These are phyloP conservation scores for Grosmannia clavigera DNA, from an alignment of 2,329 filamentous ascomycete species.

Conservation along the genomic window DNA sequence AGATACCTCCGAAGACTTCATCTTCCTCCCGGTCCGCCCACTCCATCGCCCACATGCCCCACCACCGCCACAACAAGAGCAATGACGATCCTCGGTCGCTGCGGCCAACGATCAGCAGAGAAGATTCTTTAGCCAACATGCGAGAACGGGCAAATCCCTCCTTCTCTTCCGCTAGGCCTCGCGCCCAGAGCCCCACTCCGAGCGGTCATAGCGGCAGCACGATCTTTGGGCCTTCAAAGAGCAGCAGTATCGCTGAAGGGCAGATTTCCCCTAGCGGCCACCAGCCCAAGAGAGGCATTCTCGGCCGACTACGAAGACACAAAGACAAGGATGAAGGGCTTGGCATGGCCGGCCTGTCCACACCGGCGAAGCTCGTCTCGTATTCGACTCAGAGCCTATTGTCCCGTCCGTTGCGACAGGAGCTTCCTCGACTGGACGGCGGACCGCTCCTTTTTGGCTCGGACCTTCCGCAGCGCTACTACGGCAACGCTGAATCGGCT, in stretches of 20 bases:
- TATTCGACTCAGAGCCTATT: conserved; percentile 41
- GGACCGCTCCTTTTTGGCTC: conserved; percentile 10
- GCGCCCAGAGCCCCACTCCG: conserved; percentile 72
- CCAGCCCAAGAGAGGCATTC: conserved; percentile 31
- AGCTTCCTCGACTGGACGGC: conserved; percentile 27
- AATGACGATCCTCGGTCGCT: conserved; percentile 53
- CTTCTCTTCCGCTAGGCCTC: conserved; percentile 32
- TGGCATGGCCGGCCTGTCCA: conserved; percentile 5
- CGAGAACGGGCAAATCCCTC: conserved; percentile 34
- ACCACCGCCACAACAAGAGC: conserved; percentile 54
- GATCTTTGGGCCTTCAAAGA: conserved; percentile 25
- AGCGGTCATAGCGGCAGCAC: conserved; percentile 47
- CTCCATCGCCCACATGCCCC: conserved; percentile 51
- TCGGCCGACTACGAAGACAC: conserved; percentile 39
- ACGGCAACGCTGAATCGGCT: conserved; percentile 19
- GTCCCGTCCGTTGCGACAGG: conserved; percentile 34
- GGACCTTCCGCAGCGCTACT: conserved; percentile 16
- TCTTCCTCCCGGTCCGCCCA: conserved; percentile 49
- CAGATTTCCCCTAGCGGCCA: conserved; percentile 47
- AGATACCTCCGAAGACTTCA: conserved; percentile 45
- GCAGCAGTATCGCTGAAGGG: conserved; percentile 35
- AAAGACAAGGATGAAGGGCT: conserved; percentile 37
- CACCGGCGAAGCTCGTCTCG: conserved; percentile 35
- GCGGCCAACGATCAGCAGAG: conserved; percentile 62
- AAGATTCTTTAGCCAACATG: conserved; percentile 51